Evolutionary conservation across 495 filamentous ascomycete genomes (phyloP), one percentile per base, ranked within the genome.

Genomic region (Xylaria palmicola): DNA sequence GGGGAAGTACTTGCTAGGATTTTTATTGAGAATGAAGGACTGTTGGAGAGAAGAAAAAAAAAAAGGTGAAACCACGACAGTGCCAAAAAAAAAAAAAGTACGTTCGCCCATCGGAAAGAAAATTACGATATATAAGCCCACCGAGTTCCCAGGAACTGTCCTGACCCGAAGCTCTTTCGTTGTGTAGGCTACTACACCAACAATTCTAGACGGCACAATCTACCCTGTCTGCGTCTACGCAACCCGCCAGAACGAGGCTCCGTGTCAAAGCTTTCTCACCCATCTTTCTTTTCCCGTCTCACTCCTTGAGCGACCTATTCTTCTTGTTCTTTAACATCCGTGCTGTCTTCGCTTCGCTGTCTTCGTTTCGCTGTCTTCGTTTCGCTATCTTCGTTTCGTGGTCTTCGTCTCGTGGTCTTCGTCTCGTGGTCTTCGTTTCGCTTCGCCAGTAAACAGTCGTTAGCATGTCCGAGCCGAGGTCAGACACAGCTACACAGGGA

Each of bases 401-500:
- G n/a, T n/a, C n/a, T n/a, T n/a, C n/a, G n/a, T n/a, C n/a, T n/a
- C n/a, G n/a, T n/a, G n/a, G n/a, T n/a, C n/a, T n/a, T n/a, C n/a
- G n/a, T n/a, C n/a, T n/a, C n/a, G n/a, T n/a, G n/a, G n/a, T n/a
- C n/a, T n/a, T n/a, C n/a, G n/a, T n/a, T n/a, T n/a, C n/a, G n/a
- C n/a, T n/a, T n/a, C n/a, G n/a, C n/a, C n/a, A n/a, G n/a, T n/a
- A n/a, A n/a, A n/a, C n/a, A n/a, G n/a, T 30, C 36, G 12, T 6
- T 8, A 56, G 9, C 26, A 56, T 56, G 39, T 56, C 53, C 6
- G 39, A 32, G 15, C 39, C 53, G 32, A 44, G 37, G 19, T 56
- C 53, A 30, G 39, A 56, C 27, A 40, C 20, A 0, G 53, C 39
- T 32, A 32, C 27, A 19, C 37, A 44, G 15, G 53, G 53, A 13